A percentile compares a stretch with the other conserved stretches of the same genome.
phyloP scores from a whole-genome alignment of 2,329 filamentous ascomycete species.

The Microcyclosporella mali region DNA sequence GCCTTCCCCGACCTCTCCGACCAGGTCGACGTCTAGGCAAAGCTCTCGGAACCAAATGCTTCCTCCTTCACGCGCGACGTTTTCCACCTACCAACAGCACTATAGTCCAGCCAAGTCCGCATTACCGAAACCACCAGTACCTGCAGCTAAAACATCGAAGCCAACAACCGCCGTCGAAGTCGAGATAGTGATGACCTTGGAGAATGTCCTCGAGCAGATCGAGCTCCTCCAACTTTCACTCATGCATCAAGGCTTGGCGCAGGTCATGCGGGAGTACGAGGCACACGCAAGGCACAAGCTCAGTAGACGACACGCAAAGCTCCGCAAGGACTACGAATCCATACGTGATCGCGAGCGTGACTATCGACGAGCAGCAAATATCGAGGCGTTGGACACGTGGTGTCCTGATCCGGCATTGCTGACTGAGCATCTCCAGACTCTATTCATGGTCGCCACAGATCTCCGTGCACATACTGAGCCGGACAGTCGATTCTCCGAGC shows the following conservation, averaged over 20 bases:
- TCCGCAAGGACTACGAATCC: constrained; percentile 30
- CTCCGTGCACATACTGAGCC: constrained; percentile 54
- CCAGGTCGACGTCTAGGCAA: constrained; percentile 13
- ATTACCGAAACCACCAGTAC: constrained; percentile 55
- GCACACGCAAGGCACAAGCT: constrained; percentile 46
- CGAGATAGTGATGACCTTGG: constrained; percentile 33
- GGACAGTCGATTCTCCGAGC: constrained; percentile 51
- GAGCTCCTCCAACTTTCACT: constrained; percentile 61
- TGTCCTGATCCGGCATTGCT: constrained; percentile 35
- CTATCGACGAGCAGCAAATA: constrained; percentile 45
- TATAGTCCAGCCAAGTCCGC: constrained; percentile 58
- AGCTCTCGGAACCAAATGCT: constrained; percentile 31
- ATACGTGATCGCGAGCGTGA: constrained; percentile 27
- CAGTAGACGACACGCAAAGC: constrained; percentile 21
- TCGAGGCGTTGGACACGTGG: constrained; percentile 51
- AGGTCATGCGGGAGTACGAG: constrained; percentile 48
- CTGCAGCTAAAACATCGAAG: constrained; percentile 52
- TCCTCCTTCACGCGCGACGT: constrained; percentile 44
- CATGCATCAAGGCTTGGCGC: constrained; percentile 51
- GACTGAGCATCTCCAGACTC: constrained; percentile 52
- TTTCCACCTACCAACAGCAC: constrained; percentile 60
- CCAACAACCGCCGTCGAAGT: constrained; percentile 43
- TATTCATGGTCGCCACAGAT: constrained; percentile 53
- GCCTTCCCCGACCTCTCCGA: constrained; percentile 17
- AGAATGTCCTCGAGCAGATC: constrained; percentile 43